phyloP scores from a whole-genome alignment of 208 protist genomes.

The Lotmaria passim region DNA sequence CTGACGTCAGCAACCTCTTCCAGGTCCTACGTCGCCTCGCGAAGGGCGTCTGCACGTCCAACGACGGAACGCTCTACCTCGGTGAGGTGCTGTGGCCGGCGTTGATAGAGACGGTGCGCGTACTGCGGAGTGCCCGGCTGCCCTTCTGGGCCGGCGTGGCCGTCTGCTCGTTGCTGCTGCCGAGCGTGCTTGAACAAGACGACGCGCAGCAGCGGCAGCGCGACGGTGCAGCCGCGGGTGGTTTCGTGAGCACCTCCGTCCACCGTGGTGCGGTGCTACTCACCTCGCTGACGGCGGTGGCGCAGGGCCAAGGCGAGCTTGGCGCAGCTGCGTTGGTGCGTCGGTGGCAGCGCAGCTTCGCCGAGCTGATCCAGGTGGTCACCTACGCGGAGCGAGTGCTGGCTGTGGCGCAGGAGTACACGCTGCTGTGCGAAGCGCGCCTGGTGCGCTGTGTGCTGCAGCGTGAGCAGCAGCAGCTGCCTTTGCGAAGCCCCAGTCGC shows the following conservation, averaged over 20 bases:
- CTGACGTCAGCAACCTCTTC: conserved; percentile 35
- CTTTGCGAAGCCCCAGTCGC: too few relatives aligned
- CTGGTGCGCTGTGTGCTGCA: conserved; percentile 48
- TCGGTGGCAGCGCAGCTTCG: conserved; percentile 10
- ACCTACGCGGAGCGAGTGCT: conserved; percentile 42
- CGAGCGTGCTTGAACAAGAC: conserved; percentile 40
- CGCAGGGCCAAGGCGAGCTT: too few relatives aligned
- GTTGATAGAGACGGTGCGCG: conserved; percentile 32
- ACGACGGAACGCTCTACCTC: conserved; percentile 17
- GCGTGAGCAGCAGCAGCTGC: conserved; percentile 18
- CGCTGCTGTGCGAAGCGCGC: conserved; percentile 45
- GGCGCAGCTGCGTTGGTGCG: not conserved
- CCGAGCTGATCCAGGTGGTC: conserved; percentile 34
- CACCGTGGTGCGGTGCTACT: not conserved
- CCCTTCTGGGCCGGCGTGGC: conserved; percentile 74
- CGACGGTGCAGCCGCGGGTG: too few relatives aligned
- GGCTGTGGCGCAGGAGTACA: conserved; percentile 33
- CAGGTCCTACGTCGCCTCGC: conserved; percentile 41
- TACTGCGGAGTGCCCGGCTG: conserved; percentile 35
- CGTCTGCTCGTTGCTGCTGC: conserved; percentile 62
- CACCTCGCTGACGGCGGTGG: too few relatives aligned
- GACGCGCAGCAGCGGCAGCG: conserved; percentile 7
- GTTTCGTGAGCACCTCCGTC: too few relatives aligned
- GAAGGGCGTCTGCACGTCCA: conserved; percentile 28
- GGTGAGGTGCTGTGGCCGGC: conserved; percentile 25